phyloP scores from a whole-genome alignment of 78 protist genomes.

The Cavenderia fasciculata region DNA sequence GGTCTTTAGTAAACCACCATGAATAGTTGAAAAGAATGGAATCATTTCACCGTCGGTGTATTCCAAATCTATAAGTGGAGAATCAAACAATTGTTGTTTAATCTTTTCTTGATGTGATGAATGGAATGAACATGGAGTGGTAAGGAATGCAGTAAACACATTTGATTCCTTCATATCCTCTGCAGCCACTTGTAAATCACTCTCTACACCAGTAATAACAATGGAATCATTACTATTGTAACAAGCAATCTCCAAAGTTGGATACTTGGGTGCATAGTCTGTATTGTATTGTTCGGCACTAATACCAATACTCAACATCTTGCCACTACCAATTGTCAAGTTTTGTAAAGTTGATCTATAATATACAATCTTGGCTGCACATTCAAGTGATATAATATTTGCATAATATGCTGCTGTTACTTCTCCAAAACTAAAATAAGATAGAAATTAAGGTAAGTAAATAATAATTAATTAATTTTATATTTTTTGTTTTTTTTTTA shows the following conservation, averaged over 20 bases:
- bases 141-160: constrained; percentile 45
- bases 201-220: constrained; percentile 36
- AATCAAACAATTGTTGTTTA: constrained; percentile 18
- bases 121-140: constrained; percentile 74
- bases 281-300: constrained; percentile 12
- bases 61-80: constrained; percentile 1
- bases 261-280: background rate
- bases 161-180: background rate
- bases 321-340: constrained; percentile 59
- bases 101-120: constrained; percentile 47
- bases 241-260: constrained; percentile 59
- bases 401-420: constrained; percentile 41
- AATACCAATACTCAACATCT: constrained; percentile 58
- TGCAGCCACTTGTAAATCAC: background rate
- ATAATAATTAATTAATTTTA: too few species aligned
- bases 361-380: constrained; percentile 49
- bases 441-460: background rate
- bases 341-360: constrained; percentile 25
- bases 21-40: constrained; percentile 71
- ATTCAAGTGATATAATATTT: constrained; percentile 26
- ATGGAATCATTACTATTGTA: constrained; percentile 44
- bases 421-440: constrained; percentile 60
- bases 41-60: background rate
- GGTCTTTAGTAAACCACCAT: constrained; percentile 1
- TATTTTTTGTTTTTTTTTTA: too few species aligned